Evolutionary conservation across 495 filamentous ascomycete genomes (phyloP), one percentile per base, ranked within the genome.

Genomic region (Hyaloscypha hepaticicola): DNA sequence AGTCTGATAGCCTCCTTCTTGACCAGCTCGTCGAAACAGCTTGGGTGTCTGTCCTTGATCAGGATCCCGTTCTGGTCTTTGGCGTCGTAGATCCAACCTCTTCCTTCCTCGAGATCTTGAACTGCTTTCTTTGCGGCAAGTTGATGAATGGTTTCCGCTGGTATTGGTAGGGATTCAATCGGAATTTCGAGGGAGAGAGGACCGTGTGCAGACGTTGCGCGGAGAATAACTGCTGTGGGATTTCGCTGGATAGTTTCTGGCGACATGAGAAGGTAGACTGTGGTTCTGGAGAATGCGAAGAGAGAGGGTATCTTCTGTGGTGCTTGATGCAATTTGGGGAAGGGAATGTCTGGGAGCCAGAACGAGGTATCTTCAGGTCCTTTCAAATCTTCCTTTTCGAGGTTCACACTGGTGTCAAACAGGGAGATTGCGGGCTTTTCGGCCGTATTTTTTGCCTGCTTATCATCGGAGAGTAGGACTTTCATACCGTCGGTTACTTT

Each of bases 81-180:
- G 22, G 80, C 80, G 25, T 83, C 76, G 55, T 73, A 72, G 31
- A 91, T 75, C 86, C 89, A 91, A 21, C 88, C 86, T 28, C 85
- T 79, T 4, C 79, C 83, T 71, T 89, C 85, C 71, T 91, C 88
- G 0, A 92, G 79, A 59, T 91, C 89, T 26, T 80, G 72, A 21
- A 88, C 76, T 1, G 87, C 85, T 70, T 89, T 90, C 56, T 82
- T 82, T 0, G 87, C 87, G 1, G 87, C 87, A 2, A 92, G 81
- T 65, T 88, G 85, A 69, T 92, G 88, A 58, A 92, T 83, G 0
- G 83, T 90, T 60, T 86, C 76, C 3, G 78, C 80, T 48, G 74
- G 75, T 2, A 74, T 71, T 0, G 77, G 66, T 0, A 87, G 70
- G 8, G 75, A 66, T 12, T 80, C 73, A n/a, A 91, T 77, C 0